Evolutionary conservation across 2,329 filamentous ascomycete species (phyloP), one percentile per base, ranked within the genome.

Genomic region (Aspergillus aculeatinus): DNA sequence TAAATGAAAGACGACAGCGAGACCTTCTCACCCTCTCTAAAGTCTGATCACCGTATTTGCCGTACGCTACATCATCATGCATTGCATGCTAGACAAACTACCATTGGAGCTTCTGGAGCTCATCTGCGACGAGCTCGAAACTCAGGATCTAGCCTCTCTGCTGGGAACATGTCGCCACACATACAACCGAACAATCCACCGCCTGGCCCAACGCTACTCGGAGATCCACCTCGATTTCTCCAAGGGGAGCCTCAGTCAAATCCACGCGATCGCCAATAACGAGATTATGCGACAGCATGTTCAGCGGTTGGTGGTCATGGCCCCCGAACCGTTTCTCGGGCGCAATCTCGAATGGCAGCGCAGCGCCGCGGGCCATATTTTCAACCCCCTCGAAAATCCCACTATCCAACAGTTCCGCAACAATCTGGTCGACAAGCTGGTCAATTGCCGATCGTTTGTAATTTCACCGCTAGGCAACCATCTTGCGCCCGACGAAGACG

Each of bases 211-310:
- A 12, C 58, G 60, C 21, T 63, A 63, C 23, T 39, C 55, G 3
- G 60, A 63, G 35, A 33, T 60, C 5, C 48, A 60, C 31, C n/a
- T 60, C 3, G 60, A 63, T 14, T 63, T 63, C 29, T 63, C 60
- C 11, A 29, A 60, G 14, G 35, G n/a, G 2, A 54, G 54, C 5
- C 50, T 63, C n/a, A 51, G 56, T 33, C 60, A 63, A 23, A 44
- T 63, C 4, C 60, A 63, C 49, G 58, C 60, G 2, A 57, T 63
- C 42, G 55, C 60, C 11, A 39, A 47, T 16, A 63, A 63, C 23
- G 35, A 47, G 6, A 16, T 58, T 9, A 58, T 63, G 58, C 23
- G 58, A n/a, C 7, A 51, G 7, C 53, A 63, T 21, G 59, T 63
- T 10, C 60, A 58, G 25, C 58, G 55, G 7, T 44, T 63, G 31